Base-by-base conservation (phyloP, 2,329 filamentous ascomycete genomes). In the Colletotrichum endophyticum region DNA sequence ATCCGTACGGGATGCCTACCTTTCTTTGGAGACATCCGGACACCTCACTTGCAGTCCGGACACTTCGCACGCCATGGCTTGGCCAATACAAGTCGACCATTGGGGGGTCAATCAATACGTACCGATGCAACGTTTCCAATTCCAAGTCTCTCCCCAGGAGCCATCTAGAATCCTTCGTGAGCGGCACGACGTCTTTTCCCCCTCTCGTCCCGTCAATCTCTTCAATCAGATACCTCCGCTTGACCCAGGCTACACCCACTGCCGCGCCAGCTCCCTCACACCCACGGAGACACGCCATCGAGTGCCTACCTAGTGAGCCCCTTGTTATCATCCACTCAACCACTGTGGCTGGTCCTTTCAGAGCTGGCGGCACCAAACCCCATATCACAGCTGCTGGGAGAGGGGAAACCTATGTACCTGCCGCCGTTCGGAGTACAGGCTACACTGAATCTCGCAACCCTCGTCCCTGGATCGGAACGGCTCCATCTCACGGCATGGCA, bases 121-220 rank as follows among this genome's bases (percentile, higher is more conserved):
- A 36, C 32, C 67, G 61, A 74, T 71, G 66, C 28, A 59, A 71
- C 72, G 44, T 74, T 36, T 36, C 34, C 34, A 36, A 34, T 25
- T 25, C 34, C 72, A 70, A 27, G 59, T 39, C 64, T 74, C 59
- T 71, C 59, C 72, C 67, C 59, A 71, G 67, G 34, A 36, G 34
- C 34, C 44, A 34, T 61, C 61, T 68, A 66, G 49, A 70, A 74
- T 74, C 67, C 72, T 74, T 74, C 72, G 67, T 36, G 34, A 16
- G 34, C 34, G 34, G 34, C 15, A 36, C 34, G 34, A 36, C 16
- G 15, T 36, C 34, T 15, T 36, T 36, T 16, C 34, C 34, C 34
- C 15, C 34, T 36, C 34, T 36, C 34, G 34, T 16, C 56, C 34
- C 34, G 34, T 36, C 56, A 25, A 16, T 68, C 62, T 30, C 22